Evolutionary conservation across 805 yeast species (phyloP).

Genomic region (Torulaspora maleeae): DNA sequence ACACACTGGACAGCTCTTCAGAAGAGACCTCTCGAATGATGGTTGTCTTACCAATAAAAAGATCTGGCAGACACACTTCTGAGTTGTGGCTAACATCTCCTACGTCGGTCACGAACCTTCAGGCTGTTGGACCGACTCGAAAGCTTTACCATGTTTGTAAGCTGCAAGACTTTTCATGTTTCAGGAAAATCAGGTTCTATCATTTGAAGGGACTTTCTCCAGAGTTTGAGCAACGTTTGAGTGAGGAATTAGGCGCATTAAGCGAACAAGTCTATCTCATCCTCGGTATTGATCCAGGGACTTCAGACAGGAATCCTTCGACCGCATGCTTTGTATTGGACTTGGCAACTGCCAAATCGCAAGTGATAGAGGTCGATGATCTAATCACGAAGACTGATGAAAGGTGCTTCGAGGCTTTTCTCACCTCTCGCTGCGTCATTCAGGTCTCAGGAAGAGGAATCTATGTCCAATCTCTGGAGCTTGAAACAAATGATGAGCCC

Average conservation of each 20-base stretch:
- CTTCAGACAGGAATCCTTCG: conserved; percentile 9
- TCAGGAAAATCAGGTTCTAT: conserved; percentile 5
- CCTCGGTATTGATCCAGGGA: conserved; percentile 11
- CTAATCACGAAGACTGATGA: conserved; percentile 11
- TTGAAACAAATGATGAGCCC: not conserved
- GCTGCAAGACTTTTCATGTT: conserved; percentile 15
- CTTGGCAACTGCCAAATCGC: conserved; percentile 5
- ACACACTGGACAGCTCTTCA: conserved; percentile 21
- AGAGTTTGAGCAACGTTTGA: conserved; percentile 1
- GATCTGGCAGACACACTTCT: conserved; percentile 6
- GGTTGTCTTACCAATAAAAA: conserved; percentile 10
- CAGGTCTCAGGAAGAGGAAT: conserved; percentile 17
- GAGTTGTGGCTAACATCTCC: conserved; percentile 24
- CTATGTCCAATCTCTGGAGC: conserved; percentile 8
- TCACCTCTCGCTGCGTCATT: conserved; percentile 13
- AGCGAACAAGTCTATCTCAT: conserved; percentile 9
- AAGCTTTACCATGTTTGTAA: conserved; percentile 13
- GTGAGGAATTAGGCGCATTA: not conserved
- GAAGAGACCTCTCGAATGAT: conserved; percentile 17
- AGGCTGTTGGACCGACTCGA: conserved; percentile 4
- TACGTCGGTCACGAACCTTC: conserved; percentile 20
- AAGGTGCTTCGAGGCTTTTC: conserved; percentile 9
- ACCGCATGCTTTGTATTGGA: conserved; percentile 3
- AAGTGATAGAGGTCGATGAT: conserved; percentile 21
- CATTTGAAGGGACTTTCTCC: conserved; percentile 2